Base-by-base conservation (phyloP, 2,329 filamentous ascomycete genomes). In the Penicillium sp. region DNA sequence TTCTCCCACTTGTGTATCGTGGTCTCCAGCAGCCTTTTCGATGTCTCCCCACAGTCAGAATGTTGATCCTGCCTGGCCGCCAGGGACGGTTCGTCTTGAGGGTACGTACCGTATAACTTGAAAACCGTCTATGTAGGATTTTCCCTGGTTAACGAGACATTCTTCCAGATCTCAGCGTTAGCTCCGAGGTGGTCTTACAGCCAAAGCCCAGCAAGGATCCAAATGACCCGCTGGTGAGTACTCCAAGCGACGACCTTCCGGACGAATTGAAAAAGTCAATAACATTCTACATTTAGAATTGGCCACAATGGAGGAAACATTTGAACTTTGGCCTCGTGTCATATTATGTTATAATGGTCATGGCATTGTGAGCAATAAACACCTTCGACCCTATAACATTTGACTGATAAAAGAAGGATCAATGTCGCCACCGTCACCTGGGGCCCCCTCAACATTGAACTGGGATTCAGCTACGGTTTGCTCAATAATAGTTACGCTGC, bases 401-500 rank as follows among this genome's bases (percentile, higher is more conserved):
- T 4, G 20, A 17, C 44, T 47, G 18, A 45, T 4, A 8, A 23
- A 15, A 18, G 2, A 26, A 58, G 55, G 7, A 55, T 75, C 51
- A 69, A 75, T 10, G 72, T 72, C 15, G 74, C 72, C 20, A 65
- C 66, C 2, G 66, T 70, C 3, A 73, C 71, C 7, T 80, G 78
- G 78, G 71, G 68, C 0, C 67, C 71, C 1, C 64, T 79, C 59
- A 69, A 75, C 18, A 47, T 58, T 4, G 68, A 81, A 49, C 68
- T 82, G 0, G 71, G 72, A 29, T 75, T 79, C 59, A 72, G 64
- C 49, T 71, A 66, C 40, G 66, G 63, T 1, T 56, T 70, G 0
- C 55, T 81, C 27, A 81, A 80, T 44, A 69, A 78, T 46, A 74
- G 71, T 3, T 76, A 74, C 46, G 80, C 78, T 0, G 70, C 73